Evolutionary conservation across 164 flowering plant species (phyloP).

Genomic region (Piper longum): DNA sequence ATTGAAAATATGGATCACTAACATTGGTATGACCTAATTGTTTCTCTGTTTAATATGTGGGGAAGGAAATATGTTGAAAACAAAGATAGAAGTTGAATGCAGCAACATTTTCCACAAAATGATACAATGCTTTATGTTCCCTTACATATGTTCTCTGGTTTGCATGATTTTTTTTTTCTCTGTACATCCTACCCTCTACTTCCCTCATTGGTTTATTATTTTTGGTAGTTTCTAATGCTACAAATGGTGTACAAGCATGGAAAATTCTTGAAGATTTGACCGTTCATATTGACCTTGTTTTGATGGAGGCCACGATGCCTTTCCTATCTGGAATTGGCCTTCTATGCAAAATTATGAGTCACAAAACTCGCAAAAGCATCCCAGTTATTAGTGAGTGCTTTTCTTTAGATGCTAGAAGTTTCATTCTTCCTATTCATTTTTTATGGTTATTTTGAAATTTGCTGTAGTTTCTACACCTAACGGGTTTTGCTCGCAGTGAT

Average conservation of each 20-base stretch:
- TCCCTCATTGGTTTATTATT: neutral
- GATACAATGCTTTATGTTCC: too few species aligned
- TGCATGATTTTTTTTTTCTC: too few species aligned
- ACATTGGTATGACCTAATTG: too few species aligned
- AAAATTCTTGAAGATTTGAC: slow-evolving; percentile 41
- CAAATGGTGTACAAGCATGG: slow-evolving; percentile 84
- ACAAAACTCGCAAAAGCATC: slow-evolving; percentile 46
- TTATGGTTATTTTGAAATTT: slow-evolving; percentile 2
- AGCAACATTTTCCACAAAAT: too few species aligned
- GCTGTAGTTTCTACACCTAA: slow-evolving; percentile 16
- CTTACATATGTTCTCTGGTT: too few species aligned
- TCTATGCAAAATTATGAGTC: slow-evolving; percentile 61
- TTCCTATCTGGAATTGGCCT: slow-evolving; percentile 58
- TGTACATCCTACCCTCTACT: neutral
- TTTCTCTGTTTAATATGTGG: too few species aligned
- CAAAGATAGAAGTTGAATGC: too few species aligned
- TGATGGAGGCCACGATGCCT: slow-evolving; percentile 75
- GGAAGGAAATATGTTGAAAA: too few species aligned
- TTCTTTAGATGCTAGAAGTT: slow-evolving; percentile 3
- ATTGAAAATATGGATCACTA: too few species aligned
- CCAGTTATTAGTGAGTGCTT: slow-evolving; percentile 75
- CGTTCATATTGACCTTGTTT: slow-evolving; percentile 51
- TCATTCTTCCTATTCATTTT: neutral
- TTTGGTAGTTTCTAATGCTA: slow-evolving; percentile 42
- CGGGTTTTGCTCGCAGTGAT: slow-evolving; percentile 48